A percentile compares a stretch with the other conserved stretches of the same genome.
These are phyloP conservation scores for Closterium sp. DNA, from an alignment of 139 green algal genomes.

Conservation along the genomic window DNA sequence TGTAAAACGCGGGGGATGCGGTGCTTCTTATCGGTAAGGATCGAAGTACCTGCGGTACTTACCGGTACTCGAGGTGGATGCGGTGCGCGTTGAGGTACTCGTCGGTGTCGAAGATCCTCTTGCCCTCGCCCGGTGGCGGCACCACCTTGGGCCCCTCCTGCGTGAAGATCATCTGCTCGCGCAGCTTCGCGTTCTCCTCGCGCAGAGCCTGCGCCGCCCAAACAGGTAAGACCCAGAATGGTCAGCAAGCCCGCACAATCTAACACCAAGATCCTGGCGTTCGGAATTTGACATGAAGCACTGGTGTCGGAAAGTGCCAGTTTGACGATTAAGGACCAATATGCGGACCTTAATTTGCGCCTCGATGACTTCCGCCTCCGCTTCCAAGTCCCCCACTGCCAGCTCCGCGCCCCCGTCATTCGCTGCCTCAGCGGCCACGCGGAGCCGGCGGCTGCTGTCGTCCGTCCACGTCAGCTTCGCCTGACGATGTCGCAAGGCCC, in stretches of 20 bases:
- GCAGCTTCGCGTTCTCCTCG: constrained; percentile 40
- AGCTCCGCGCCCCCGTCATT: constrained; percentile 3
- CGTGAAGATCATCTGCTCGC: constrained; percentile 11
- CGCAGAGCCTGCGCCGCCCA: constrained; percentile 17
- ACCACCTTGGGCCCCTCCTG: constrained; percentile 14
- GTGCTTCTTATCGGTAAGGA: neutral
- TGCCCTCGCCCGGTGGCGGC: constrained; percentile 42
- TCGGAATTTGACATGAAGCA: constrained; percentile 2
- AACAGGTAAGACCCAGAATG: constrained; percentile 11
- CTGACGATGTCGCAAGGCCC: neutral
- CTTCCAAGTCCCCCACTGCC: constrained; percentile 23
- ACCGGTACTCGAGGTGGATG: constrained; percentile 53
- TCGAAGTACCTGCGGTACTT: neutral
- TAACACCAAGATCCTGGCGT: neutral
- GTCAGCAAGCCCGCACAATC: constrained; percentile 3
- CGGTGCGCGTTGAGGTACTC: constrained; percentile 30
- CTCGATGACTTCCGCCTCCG: constrained; percentile 26
- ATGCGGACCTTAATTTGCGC: constrained; percentile 33
- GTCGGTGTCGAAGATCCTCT: constrained; percentile 47
- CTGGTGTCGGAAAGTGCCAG: neutral
- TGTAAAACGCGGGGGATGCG: neutral
- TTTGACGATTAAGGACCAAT: neutral
- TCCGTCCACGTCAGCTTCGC: neutral
- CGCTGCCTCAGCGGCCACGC: neutral
- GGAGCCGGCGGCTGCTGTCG: constrained; percentile 13